Evolutionary conservation across 176 grass and related monocot species (phyloP).

Genomic region (bread wheat (Triticum aestivum)): DNA sequence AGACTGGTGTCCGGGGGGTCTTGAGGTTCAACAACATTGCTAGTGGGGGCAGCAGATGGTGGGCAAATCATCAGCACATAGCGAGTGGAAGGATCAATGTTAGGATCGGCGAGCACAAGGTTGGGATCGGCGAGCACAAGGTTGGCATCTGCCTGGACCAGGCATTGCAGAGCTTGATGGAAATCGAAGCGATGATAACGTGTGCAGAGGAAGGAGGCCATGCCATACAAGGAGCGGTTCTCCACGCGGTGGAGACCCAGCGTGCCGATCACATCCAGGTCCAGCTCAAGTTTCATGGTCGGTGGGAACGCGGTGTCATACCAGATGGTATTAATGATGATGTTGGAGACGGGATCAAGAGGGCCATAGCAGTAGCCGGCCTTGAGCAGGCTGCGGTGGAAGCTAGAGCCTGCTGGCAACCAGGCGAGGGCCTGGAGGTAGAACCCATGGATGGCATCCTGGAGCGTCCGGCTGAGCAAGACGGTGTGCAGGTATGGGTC

Average conservation of each 20-base stretch:
- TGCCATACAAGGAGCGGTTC: not conserved
- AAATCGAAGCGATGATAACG: not conserved
- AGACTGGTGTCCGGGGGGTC: not conserved
- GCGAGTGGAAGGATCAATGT: too few relatives aligned
- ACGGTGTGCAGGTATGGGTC: not conserved
- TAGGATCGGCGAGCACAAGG: not conserved
- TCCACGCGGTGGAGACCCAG: not conserved
- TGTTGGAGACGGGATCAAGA: too few relatives aligned
- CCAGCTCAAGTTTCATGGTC: not conserved
- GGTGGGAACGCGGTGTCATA: not conserved
- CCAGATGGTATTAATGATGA: not conserved
- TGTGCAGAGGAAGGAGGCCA: slow-evolving; percentile 17
- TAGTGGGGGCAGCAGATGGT: too few relatives aligned
- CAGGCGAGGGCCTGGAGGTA: not conserved
- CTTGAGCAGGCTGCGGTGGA: too few relatives aligned
- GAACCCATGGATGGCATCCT: not conserved
- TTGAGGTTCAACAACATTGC: not conserved
- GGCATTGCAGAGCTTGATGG: not conserved
- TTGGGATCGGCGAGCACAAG: not conserved
- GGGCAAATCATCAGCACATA: too few relatives aligned
- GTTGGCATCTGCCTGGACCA: not conserved
- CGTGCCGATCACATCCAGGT: not conserved
- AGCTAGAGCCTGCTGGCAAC: not conserved
- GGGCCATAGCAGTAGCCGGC: too few relatives aligned
- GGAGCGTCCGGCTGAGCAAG: not conserved